phyloP scores from a whole-genome alignment of 2,329 filamentous ascomycete species.

The Phialophora macrospora region DNA sequence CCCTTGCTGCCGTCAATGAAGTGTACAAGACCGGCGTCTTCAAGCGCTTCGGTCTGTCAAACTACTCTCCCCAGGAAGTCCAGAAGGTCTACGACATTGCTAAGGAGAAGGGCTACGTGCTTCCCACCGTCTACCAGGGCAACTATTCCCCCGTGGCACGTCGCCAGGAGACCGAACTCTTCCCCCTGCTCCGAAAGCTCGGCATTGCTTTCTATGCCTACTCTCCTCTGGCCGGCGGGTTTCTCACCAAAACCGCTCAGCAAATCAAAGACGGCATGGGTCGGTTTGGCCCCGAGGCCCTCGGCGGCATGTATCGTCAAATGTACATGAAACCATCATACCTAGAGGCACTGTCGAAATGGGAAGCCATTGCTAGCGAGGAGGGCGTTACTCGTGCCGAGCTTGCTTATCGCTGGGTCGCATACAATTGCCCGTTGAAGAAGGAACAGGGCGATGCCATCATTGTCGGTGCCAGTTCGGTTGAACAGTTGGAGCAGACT shows the following conservation, averaged over 20 bases:
- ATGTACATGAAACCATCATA: slow-evolving; percentile 43
- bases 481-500: slow-evolving; percentile 44
- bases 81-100: slow-evolving; percentile 44
- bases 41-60: slow-evolving; percentile 48
- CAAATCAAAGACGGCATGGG: slow-evolving; percentile 41
- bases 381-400: slow-evolving; percentile 43
- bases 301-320: slow-evolving; percentile 34
- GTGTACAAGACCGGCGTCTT: slow-evolving; percentile 44
- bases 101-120: slow-evolving; percentile 44
- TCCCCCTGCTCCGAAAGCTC: slow-evolving; percentile 46
- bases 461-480: slow-evolving; percentile 46
- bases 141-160: slow-evolving; percentile 49
- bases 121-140: slow-evolving; percentile 50
- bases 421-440: slow-evolving; percentile 42
- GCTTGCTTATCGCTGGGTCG: slow-evolving; percentile 46
- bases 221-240: slow-evolving; percentile 44
- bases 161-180: slow-evolving; percentile 43
- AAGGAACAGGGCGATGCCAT: slow-evolving; percentile 42
- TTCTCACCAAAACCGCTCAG: slow-evolving; percentile 45
- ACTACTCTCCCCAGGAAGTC: slow-evolving; percentile 43
- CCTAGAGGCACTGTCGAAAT: slow-evolving; percentile 42
- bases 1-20: slow-evolving; percentile 44
- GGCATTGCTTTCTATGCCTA: slow-evolving; percentile 42
- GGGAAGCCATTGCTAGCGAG: slow-evolving; percentile 40
- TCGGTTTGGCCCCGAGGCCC: slow-evolving; percentile 41